Conservation (phyloP, 2,329 filamentous ascomycete species). For the Plectosphaerella cucumerina region DNA sequence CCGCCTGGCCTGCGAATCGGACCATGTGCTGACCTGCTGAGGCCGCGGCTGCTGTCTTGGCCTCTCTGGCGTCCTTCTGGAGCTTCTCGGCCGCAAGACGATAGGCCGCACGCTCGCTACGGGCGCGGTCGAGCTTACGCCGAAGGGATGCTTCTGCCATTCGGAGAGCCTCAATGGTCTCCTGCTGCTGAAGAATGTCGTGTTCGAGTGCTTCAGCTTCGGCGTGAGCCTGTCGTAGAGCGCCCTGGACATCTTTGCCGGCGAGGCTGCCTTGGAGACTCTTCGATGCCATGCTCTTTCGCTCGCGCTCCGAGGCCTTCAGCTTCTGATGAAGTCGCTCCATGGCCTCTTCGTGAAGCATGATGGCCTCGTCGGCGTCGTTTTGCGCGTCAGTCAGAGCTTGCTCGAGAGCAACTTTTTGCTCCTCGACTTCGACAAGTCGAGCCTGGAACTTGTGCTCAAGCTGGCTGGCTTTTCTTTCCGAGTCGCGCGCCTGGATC, state of each 20-base stretch:
- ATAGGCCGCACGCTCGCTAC: conserved; percentile 59
- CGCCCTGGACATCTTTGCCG: conserved; percentile 54
- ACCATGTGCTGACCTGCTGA: conserved; percentile 20
- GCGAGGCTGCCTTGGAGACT: conserved; percentile 12
- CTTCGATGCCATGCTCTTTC: conserved; percentile 23
- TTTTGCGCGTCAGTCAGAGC: conserved; percentile 52
- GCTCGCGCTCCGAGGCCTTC: conserved; percentile 46
- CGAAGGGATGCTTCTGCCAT: conserved; percentile 57
- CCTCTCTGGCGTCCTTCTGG: conserved; percentile 43
- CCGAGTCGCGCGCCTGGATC: conserved; percentile 44
- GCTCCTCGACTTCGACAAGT: conserved; percentile 54
- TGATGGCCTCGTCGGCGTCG: conserved; percentile 42
- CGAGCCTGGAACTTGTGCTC: conserved; percentile 47
- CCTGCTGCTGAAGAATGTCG: conserved; percentile 65
- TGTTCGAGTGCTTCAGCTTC: conserved; percentile 68
- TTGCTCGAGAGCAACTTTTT: conserved; percentile 54
- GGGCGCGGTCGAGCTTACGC: conserved; percentile 64
- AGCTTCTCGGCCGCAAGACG: conserved; percentile 51
- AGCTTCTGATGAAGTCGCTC: conserved; percentile 43
- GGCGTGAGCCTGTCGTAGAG: conserved; percentile 58
- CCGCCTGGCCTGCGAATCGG: conserved; percentile 23
- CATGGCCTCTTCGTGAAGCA: conserved; percentile 38
- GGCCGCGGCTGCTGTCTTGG: conserved; percentile 35
- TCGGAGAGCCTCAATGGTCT: conserved; percentile 54
- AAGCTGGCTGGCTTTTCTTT: conserved; percentile 37